Evolutionary conservation across 176 grass and related monocot species (phyloP).

Genomic region (Triticum timopheevii): DNA sequence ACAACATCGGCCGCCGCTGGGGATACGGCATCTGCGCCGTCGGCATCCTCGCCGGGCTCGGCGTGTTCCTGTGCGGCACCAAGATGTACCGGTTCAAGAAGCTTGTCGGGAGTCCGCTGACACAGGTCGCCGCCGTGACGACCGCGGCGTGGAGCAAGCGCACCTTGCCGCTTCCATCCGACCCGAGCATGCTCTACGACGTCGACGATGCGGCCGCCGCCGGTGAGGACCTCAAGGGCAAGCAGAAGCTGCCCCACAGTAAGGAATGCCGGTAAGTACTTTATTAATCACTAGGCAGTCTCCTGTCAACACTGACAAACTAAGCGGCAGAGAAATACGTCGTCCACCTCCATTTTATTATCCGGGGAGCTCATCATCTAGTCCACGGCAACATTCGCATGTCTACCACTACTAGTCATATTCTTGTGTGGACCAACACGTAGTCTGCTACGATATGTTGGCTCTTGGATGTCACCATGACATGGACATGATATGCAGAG

Average conservation of each 20-base stretch:
- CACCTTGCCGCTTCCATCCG: constrained; percentile 53
- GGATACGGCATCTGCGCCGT: constrained; percentile 76
- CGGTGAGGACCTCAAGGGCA: constrained; percentile 51
- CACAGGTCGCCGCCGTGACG: constrained; percentile 65
- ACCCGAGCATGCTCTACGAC: constrained; percentile 60
- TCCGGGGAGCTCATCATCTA: constrained; percentile 16
- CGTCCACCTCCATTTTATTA: background rate
- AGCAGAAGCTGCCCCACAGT: constrained; percentile 83
- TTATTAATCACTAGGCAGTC: background rate
- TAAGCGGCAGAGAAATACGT: background rate
- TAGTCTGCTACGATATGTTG: background rate
- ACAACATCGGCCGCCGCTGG: constrained; percentile 64
- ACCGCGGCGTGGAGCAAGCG: constrained; percentile 72
- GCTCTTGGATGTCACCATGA: background rate
- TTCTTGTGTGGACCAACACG: background rate
- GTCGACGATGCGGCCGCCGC: constrained; percentile 31
- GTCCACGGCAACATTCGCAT: background rate
- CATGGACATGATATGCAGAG: background rate
- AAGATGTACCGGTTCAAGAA: constrained; percentile 82
- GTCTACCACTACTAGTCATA: background rate
- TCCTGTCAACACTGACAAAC: background rate
- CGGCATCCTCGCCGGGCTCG: constrained; percentile 57
- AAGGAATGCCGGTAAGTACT: constrained; percentile 61
- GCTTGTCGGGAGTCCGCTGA: constrained; percentile 86
- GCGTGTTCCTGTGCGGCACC: constrained; percentile 73